Evolutionary conservation across 2,329 filamentous ascomycete species (phyloP).

Genomic region (Endoconidiophora laricicola): DNA sequence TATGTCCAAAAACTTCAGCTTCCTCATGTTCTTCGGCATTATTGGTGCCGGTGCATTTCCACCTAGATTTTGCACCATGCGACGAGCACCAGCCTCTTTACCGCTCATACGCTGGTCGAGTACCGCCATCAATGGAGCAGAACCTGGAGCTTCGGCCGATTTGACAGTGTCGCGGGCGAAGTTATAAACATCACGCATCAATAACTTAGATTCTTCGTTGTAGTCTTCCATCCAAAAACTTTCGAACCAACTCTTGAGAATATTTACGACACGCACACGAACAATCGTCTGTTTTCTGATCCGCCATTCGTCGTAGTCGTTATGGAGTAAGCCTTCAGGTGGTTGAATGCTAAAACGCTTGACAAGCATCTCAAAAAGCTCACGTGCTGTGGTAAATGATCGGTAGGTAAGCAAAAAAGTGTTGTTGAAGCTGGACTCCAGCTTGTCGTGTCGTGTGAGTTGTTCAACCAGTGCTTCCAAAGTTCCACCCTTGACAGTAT

Average conservation of each 20-base stretch:
- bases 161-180: conserved; percentile 89
- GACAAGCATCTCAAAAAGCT: conserved; percentile 84
- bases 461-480: conserved; percentile 83
- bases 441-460: conserved; percentile 84
- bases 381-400: conserved; percentile 80
- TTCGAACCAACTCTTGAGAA: conserved; percentile 96
- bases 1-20: conserved; percentile 94
- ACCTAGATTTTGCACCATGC: conserved; percentile 72
- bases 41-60: conserved; percentile 74
- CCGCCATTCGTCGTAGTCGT: conserved; percentile 74
- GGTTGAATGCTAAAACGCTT: conserved; percentile 87
- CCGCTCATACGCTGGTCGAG: conserved; percentile 79
- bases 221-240: conserved; percentile 97
- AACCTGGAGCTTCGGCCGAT: conserved; percentile 82
- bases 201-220: conserved; percentile 63
- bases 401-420: conserved; percentile 94
- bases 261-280: conserved; percentile 90
- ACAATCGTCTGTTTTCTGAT: conserved; percentile 94
- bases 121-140: conserved; percentile 65
- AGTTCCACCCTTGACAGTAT: conserved; percentile 75
- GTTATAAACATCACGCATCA: conserved; percentile 75
- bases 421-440: conserved; percentile 91
- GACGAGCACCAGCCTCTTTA: conserved; percentile 71
- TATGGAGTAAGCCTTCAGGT: conserved; percentile 57
- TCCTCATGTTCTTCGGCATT: conserved; percentile 98